phyloP scores from a whole-genome alignment of 2,329 filamentous ascomycete genomes.

The Coccinonectria pachysandricola region DNA sequence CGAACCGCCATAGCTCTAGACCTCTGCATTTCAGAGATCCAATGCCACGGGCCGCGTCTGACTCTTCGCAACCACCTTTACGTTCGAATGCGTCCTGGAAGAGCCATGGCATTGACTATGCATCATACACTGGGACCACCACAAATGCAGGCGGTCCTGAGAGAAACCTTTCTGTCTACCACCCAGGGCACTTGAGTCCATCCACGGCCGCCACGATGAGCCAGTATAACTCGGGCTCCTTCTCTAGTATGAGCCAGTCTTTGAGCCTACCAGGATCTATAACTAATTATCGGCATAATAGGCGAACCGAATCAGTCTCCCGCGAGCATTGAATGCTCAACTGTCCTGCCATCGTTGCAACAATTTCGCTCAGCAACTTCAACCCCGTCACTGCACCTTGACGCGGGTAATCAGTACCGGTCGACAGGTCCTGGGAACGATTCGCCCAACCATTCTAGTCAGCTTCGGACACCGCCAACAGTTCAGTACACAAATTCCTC shows the following conservation, averaged over 20 bases:
- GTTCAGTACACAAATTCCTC: slow-evolving; percentile 31
- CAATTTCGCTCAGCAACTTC: slow-evolving; percentile 40
- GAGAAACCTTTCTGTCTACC: slow-evolving; percentile 40
- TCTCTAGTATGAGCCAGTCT: slow-evolving; percentile 44
- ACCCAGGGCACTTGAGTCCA: slow-evolving; percentile 28
- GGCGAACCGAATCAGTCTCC: slow-evolving; percentile 39
- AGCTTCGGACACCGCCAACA: slow-evolving; percentile 18
- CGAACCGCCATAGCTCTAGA: slow-evolving; percentile 36
- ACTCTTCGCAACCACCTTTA: slow-evolving; percentile 48
- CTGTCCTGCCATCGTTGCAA: slow-evolving; percentile 32
- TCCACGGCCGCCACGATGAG: slow-evolving; percentile 20
- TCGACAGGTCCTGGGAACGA: slow-evolving; percentile 16
- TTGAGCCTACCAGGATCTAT: too few relatives aligned
- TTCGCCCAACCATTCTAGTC: slow-evolving; percentile 5
- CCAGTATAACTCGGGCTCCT: slow-evolving; percentile 41
- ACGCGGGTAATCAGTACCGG: slow-evolving; percentile 36
- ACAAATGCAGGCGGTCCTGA: slow-evolving; percentile 36
- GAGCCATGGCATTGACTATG: slow-evolving; percentile 48
- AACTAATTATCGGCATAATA: too few relatives aligned
- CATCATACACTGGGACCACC: slow-evolving; percentile 36
- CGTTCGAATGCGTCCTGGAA: slow-evolving; percentile 55
- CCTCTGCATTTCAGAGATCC: slow-evolving; percentile 47
- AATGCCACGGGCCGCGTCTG: slow-evolving; percentile 45
- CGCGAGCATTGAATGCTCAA: slow-evolving; percentile 38
- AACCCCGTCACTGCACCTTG: slow-evolving; percentile 34